Conservation (phyloP, 1,284 basidiomycete genomes). For the Trichosporon sp. region DNA sequence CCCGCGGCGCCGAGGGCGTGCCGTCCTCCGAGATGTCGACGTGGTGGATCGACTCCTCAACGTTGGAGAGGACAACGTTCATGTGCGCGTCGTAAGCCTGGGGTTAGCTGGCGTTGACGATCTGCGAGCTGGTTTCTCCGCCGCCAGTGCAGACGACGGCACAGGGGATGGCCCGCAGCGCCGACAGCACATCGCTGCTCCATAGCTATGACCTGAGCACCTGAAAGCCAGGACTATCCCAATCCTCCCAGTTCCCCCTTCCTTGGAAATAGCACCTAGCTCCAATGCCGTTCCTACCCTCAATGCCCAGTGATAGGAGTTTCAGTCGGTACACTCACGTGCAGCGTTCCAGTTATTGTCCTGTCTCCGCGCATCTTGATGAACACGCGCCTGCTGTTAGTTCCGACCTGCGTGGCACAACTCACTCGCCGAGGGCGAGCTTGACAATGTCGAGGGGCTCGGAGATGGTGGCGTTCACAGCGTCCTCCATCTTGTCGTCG, state of each 20-base stretch:
- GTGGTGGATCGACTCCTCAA: constrained; percentile 93
- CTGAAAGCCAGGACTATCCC: too few relatives aligned
- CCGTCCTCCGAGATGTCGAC: constrained; percentile 68
- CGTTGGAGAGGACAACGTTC: constrained; percentile 97
- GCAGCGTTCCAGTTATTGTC: constrained; percentile 87
- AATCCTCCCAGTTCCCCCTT: too few relatives aligned
- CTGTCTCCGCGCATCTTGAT: constrained; percentile 91
- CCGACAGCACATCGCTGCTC: too few relatives aligned
- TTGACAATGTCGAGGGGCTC: constrained; percentile 99
- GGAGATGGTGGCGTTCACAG: constrained; percentile 69
- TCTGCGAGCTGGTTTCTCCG: too few relatives aligned
- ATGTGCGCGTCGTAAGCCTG: constrained; percentile 99
- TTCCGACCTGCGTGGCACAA: constrained; percentile 49
- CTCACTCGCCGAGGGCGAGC: constrained; percentile 92
- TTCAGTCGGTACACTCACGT: constrained; percentile 64
- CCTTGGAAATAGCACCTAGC: too few relatives aligned
- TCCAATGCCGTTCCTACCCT: neutral
- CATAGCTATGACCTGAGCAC: too few relatives aligned
- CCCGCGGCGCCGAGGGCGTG: constrained; percentile 57
- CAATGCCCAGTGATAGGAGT: neutral
- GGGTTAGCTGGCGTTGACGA: constrained; percentile 14
- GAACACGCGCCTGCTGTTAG: constrained; percentile 51
- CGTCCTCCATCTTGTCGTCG: constrained; percentile 60
- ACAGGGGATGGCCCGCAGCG: too few relatives aligned
- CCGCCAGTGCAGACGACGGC: too few relatives aligned